Conservation (phyloP, 2,329 filamentous ascomycete species). For the Venturia effusa region DNA sequence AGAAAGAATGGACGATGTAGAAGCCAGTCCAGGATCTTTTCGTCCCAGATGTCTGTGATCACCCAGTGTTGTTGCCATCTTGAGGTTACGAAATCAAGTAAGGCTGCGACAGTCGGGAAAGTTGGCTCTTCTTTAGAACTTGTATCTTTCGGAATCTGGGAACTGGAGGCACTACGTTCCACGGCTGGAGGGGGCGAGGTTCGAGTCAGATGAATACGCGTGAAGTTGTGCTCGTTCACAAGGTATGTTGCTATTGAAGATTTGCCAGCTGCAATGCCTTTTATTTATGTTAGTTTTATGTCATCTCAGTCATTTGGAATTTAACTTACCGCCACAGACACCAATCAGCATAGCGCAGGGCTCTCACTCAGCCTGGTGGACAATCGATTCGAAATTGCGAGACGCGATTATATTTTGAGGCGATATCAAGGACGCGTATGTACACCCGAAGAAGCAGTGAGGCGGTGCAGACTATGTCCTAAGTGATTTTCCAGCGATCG, state of each 20-base stretch:
- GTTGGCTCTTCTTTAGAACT: conserved; percentile 18
- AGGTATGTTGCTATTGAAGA: conserved; percentile 82
- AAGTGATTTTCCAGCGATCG: background rate
- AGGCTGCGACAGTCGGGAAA: conserved; percentile 44
- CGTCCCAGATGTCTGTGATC: conserved; percentile 69
- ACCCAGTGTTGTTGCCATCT: conserved; percentile 79
- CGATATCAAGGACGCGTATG: background rate
- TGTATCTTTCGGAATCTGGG: conserved; percentile 21
- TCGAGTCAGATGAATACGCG: conserved; percentile 51
- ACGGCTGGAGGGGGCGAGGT: conserved; percentile 26
- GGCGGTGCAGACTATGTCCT: background rate
- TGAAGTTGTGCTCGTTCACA: conserved; percentile 73
- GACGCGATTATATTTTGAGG: background rate
- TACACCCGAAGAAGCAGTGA: background rate
- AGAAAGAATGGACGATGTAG: conserved; percentile 82
- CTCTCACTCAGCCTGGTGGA: background rate
- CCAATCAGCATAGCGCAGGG: conserved; percentile 55
- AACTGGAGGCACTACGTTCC: conserved; percentile 31
- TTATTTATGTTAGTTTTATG: background rate
- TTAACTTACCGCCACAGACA: conserved; percentile 54
- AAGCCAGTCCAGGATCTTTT: conserved; percentile 62
- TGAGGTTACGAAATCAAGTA: conserved; percentile 78
- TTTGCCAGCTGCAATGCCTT: conserved; percentile 90
- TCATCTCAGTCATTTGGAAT: background rate
- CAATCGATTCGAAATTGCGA: background rate